Evolutionary conservation across 805 yeast genomes (phyloP).

Genomic region (Candida corydali): DNA sequence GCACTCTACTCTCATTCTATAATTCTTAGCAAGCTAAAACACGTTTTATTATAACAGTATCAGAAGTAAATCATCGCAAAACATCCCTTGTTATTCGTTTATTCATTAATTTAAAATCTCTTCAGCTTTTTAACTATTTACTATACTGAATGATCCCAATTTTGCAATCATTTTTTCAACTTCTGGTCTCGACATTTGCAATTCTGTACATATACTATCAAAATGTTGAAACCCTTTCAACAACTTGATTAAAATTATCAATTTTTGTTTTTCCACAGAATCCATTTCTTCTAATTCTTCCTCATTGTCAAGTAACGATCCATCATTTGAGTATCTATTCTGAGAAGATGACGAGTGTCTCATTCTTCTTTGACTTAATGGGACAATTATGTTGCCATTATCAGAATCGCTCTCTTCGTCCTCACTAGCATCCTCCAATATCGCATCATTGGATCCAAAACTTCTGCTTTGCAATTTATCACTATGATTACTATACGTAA

Average conservation of each 20-base stretch:
- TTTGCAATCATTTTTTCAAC: slow-evolving; percentile 45
- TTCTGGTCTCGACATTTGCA: slow-evolving; percentile 52
- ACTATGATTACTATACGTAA: slow-evolving; percentile 15
- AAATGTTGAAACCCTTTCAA: slow-evolving; percentile 51
- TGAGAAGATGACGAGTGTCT: slow-evolving; percentile 4
- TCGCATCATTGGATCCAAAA: slow-evolving; percentile 9
- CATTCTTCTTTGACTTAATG: slow-evolving; percentile 2
- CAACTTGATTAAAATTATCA: slow-evolving; percentile 37
- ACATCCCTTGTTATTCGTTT: no score
- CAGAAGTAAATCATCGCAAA: no score
- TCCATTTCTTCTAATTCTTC: slow-evolving; percentile 8
- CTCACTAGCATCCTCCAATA: slow-evolving; percentile 10
- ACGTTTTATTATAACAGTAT: no score
- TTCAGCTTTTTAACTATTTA: slow-evolving; percentile 26
- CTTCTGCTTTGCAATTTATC: slow-evolving; percentile 2
- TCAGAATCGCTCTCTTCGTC: slow-evolving; percentile 11
- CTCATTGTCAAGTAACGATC: background rate
- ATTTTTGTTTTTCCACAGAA: slow-evolving; percentile 21
- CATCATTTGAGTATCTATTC: slow-evolving; percentile 1
- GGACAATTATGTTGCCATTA: slow-evolving; percentile 5
- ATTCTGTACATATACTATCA: slow-evolving; percentile 68
- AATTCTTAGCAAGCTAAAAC: no score
- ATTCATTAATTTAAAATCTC: background rate
- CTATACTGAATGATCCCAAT: slow-evolving; percentile 32
- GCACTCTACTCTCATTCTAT: no score